These are phyloP conservation scores for Beauveria rudraprayagi DNA, from an alignment of 2,329 filamentous ascomycete species.

Conservation along the genomic window DNA sequence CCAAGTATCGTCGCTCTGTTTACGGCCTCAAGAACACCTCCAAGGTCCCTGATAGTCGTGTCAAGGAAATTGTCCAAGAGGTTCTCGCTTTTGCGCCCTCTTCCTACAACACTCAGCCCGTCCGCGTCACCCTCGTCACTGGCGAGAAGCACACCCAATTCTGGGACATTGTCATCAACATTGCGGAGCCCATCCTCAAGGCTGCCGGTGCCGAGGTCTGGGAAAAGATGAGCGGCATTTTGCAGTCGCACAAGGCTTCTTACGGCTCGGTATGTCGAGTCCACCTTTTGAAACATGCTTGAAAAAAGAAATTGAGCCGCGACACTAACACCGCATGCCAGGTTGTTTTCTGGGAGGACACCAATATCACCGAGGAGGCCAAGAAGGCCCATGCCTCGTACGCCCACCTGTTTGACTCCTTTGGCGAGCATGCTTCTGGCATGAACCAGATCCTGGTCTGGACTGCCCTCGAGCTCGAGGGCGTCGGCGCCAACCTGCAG, in stretches of 20 bases:
- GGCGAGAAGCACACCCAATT: conserved; percentile 79
- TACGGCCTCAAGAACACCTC: conserved; percentile 61
- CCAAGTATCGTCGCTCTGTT: conserved; percentile 60
- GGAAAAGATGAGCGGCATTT: conserved; percentile 14
- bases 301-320: conserved; percentile 42
- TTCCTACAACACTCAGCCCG: conserved; percentile 84
- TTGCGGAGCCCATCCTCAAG: conserved; percentile 43
- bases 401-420: conserved; percentile 70
- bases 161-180: conserved; percentile 65
- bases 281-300: conserved; percentile 36
- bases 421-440: conserved; percentile 67
- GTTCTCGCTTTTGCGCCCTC: conserved; percentile 64
- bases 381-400: conserved; percentile 64
- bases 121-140: conserved; percentile 70
- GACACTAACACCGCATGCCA: conserved; percentile 41
- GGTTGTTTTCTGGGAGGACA: conserved; percentile 88
- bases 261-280: conserved; percentile 7
- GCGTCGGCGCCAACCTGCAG: conserved; percentile 81
- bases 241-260: conserved; percentile 18
- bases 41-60: conserved; percentile 38
- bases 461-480: conserved; percentile 75
- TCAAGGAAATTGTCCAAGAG: conserved; percentile 58
- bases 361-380: conserved; percentile 54
- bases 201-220: neutral
- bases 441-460: conserved; percentile 75